These are phyloP conservation scores for Albophoma yamanashiensis DNA, from an alignment of 2,329 filamentous ascomycete species.

Conservation along the genomic window DNA sequence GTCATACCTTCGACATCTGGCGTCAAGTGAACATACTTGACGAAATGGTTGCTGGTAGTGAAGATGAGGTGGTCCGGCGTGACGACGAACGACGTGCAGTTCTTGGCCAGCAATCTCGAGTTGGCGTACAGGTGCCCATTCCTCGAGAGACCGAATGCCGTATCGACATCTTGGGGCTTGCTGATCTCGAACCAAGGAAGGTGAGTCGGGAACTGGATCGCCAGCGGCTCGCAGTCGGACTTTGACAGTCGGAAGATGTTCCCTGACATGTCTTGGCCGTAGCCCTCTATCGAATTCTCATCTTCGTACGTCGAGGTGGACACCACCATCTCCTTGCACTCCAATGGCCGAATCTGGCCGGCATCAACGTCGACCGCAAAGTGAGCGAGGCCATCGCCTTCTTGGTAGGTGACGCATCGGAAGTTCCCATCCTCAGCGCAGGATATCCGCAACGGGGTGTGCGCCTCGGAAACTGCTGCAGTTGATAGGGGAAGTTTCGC, in stretches of 20 bases:
- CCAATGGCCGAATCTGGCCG: constrained; percentile 7
- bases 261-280: constrained; percentile 36
- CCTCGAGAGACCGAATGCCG: constrained; percentile 56
- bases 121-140: constrained; percentile 74
- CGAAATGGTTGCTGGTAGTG: constrained; percentile 82
- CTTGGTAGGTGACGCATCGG: constrained; percentile 19
- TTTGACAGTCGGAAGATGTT: constrained; percentile 29
- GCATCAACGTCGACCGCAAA: constrained; percentile 8
- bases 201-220: constrained; percentile 30
- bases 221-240: constrained; percentile 20
- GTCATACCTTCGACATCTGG: constrained; percentile 50
- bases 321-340: constrained; percentile 11
- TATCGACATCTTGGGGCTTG: constrained; percentile 28
- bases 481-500: constrained; percentile 27
- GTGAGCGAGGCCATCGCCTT: constrained; percentile 14
- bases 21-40: constrained; percentile 83
- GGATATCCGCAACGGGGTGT: constrained; percentile 20
- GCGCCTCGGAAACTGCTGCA: constrained; percentile 8
- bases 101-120: constrained; percentile 62
- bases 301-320: constrained; percentile 23
- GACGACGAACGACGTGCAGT: constrained; percentile 83
- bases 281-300: constrained; percentile 18
- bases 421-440: constrained; percentile 16
- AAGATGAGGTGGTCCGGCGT: constrained; percentile 79
- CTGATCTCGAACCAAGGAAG: constrained; percentile 43